A percentile compares a stretch with the other conserved stretches of the same genome.
Conservation (phyloP, 768 basidiomycete species). For the Infundibulicybe gibba region DNA sequence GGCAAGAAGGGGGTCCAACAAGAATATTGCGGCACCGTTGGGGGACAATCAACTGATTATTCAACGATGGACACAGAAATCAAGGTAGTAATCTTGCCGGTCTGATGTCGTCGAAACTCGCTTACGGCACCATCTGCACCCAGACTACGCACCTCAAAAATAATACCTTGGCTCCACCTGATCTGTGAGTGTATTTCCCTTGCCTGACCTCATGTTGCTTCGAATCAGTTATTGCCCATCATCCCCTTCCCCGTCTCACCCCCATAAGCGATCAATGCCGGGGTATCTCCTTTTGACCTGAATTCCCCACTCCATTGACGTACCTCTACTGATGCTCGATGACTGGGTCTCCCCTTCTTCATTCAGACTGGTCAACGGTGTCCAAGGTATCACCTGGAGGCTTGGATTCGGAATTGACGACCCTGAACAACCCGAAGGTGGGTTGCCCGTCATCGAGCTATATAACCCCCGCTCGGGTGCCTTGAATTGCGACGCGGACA, state of each 20-base stretch:
- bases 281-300: conserved; percentile 8
- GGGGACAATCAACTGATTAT: conserved; percentile 59
- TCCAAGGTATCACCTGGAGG: conserved; percentile 64
- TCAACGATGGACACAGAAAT: conserved; percentile 57
- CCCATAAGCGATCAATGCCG: not conserved
- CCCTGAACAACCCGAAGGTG: conserved; percentile 53
- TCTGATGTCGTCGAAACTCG: not conserved
- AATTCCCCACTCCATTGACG: conserved; percentile 1
- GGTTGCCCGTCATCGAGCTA: conserved; percentile 3
- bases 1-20: conserved; percentile 44
- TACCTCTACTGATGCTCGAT: not conserved
- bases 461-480: too few species aligned
- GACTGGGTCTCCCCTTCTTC: conserved; percentile 4
- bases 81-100: conserved; percentile 29
- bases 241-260: conserved; percentile 12
- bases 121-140: conserved; percentile 2
- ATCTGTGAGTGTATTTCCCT: conserved; percentile 39
- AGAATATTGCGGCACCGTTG: conserved; percentile 60
- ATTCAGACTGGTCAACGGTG: conserved; percentile 44
- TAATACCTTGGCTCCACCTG: conserved; percentile 52
- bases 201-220: conserved; percentile 3
- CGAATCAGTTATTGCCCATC: conserved; percentile 2
- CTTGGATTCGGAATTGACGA: conserved; percentile 56
- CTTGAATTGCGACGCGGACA: not conserved
- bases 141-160: conserved; percentile 53